Evolutionary conservation across 2,329 filamentous ascomycete genomes (phyloP), one percentile per base, ranked within the genome.

Genomic region (Ascochyta fabae): DNA sequence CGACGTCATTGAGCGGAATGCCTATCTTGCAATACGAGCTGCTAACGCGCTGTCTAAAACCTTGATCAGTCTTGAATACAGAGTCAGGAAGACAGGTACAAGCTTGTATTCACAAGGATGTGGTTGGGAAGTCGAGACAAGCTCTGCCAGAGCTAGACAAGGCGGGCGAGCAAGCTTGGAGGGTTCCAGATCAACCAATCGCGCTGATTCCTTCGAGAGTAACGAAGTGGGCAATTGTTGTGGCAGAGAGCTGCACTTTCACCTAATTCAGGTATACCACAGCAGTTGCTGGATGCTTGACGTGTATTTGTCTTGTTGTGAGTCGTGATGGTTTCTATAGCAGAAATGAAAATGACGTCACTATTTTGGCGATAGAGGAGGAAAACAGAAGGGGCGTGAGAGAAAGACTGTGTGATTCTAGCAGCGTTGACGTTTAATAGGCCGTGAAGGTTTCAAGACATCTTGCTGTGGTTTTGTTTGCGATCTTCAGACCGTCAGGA

Each of bases 141-240:
- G 47, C 53, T 46, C 35, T n/a, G 47, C 24, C 10, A 47, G n/a
- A 47, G 47, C 47, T 33, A 16, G 15, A 46, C 53, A 34, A 51
- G 48, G 38, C 24, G 27, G 36, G 36, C 19, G 34, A 29, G 38
- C 53, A 56, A 56, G 53, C 53, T 56, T 47, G 34, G 2, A 40
- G 36, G 42, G 48, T 22, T 46, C 42, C 36, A 46, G 33, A 7
- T 39, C 36, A 26, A 15, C 43, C 38, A 42, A 39, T 48, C 19
- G 16, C 19, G 8, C 29, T 16, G 6, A 6, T 13, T 9, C 29
- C 10, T 6, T 8, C 4, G 16, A 6, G 16, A n/a, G 16, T 5
- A 10, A 35, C 6, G 15, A 35, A n/a, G 29, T 16, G n/a, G 19
- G 19, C 19, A 19, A 19, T 19, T 19, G 19, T 19, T 19, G 19